These are phyloP conservation scores for Magnusiomyces paraingens DNA, from an alignment of 1,139 yeast species.

Conservation along the genomic window DNA sequence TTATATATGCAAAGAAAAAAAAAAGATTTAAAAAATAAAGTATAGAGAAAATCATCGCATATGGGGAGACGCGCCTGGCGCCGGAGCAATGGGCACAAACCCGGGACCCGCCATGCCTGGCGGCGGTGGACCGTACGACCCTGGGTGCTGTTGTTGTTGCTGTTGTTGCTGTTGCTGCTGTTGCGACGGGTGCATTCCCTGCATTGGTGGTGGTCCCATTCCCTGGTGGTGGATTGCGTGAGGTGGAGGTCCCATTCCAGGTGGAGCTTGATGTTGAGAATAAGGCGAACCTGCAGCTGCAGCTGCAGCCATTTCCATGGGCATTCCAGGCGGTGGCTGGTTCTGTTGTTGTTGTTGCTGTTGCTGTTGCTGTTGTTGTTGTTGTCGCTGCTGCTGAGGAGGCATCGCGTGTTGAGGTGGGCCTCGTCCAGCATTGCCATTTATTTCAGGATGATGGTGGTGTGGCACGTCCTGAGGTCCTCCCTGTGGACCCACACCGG, in stretches of 20 bases:
- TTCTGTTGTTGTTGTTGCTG: no score
- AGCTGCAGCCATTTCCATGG: neutral
- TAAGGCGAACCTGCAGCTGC: neutral
- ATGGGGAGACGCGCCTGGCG: constrained; percentile 4
- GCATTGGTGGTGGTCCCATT: no score
- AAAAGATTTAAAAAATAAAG: neutral
- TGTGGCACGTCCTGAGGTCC: neutral
- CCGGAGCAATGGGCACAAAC: constrained; percentile 6
- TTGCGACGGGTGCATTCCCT: no score
- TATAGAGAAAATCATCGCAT: neutral
- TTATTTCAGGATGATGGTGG: constrained; percentile 1
- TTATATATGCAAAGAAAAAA: neutral
- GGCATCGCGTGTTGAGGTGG: no score
- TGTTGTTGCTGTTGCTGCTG: no score
- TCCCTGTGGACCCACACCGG: constrained; percentile 7
- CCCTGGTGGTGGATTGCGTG: constrained; percentile 15
- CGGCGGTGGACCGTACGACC: neutral
- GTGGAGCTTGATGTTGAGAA: neutral
- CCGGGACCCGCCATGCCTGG: neutral
- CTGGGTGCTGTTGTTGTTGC: neutral
- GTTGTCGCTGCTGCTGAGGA: no score
- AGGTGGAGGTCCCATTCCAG: neutral
- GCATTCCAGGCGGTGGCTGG: neutral
- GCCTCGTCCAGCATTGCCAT: no score
- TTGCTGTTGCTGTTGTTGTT: no score